Evolutionary conservation across 1,284 basidiomycete species (phyloP).

Genomic region (Bondarzewia mesenterica): DNA sequence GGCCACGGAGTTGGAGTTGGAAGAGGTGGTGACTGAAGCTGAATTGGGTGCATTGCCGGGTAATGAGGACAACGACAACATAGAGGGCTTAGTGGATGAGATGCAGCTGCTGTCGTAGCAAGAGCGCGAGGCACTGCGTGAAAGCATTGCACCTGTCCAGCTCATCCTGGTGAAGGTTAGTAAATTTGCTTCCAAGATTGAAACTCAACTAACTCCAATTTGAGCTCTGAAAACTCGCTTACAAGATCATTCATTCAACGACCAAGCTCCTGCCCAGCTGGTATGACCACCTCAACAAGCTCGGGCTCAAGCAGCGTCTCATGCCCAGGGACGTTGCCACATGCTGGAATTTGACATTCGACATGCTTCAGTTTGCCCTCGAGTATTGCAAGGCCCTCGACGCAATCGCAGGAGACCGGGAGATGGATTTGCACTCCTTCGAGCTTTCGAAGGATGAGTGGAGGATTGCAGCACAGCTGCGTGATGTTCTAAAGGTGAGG

Average conservation of each 20-base stretch:
- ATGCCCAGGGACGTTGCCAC: slow-evolving; percentile 4
- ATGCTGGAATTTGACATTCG: slow-evolving; percentile 10
- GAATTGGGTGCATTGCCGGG: not conserved
- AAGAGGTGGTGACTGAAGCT: not conserved
- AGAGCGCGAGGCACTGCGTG: not conserved
- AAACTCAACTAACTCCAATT: not conserved
- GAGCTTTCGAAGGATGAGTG: slow-evolving; percentile 20
- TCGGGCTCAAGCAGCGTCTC: not conserved
- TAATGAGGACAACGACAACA: no score
- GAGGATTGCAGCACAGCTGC: slow-evolving; percentile 14
- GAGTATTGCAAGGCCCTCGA: slow-evolving; percentile 17
- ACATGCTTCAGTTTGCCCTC: slow-evolving; percentile 21
- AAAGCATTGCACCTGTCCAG: not conserved
- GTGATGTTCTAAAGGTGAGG: slow-evolving; percentile 17
- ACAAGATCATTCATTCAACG: slow-evolving; percentile 3
- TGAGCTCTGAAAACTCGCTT: slow-evolving; percentile 2
- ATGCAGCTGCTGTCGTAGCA: not conserved
- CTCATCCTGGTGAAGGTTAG: slow-evolving; percentile 1
- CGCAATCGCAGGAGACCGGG: slow-evolving; percentile 13
- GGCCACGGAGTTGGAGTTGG: not conserved
- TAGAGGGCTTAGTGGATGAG: not conserved
- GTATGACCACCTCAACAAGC: not conserved
- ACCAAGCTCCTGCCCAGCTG: slow-evolving; percentile 2
- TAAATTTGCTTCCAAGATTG: not conserved
- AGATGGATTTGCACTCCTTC: slow-evolving; percentile 15